phyloP scores from a whole-genome alignment of 352 stramenopile species.

The Blastocystis sp. region DNA sequence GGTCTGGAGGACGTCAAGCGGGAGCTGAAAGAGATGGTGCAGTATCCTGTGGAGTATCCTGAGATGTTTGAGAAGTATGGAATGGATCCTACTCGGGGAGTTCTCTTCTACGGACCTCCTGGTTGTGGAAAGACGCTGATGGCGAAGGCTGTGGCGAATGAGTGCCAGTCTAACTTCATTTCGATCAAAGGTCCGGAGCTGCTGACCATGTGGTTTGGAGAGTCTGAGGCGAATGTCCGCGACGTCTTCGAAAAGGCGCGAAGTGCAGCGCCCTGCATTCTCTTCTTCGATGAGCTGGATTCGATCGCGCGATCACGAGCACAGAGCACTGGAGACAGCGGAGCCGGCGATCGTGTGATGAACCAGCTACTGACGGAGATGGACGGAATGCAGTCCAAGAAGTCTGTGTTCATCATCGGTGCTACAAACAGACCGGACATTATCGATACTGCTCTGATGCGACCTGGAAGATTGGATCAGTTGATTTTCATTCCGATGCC shows the following conservation, averaged over 20 bases:
- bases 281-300: slow-evolving; percentile 99
- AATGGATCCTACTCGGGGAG: slow-evolving; percentile 74
- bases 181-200: slow-evolving; percentile 98
- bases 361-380: slow-evolving; percentile 99
- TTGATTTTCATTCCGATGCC: slow-evolving; percentile 89
- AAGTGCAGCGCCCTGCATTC: slow-evolving; percentile 87
- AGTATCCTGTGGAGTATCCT: slow-evolving; percentile 98
- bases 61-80: slow-evolving; percentile 98
- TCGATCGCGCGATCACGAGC: slow-evolving; percentile 93
- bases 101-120: slow-evolving; percentile 98
- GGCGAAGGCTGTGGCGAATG: slow-evolving; percentile 98
- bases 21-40: slow-evolving; percentile 95
- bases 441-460: slow-evolving; percentile 92
- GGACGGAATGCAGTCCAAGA: slow-evolving; percentile 95
- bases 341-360: slow-evolving; percentile 96
- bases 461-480: slow-evolving; percentile 70
- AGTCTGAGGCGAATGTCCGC: slow-evolving; percentile 95
- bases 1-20: slow-evolving; percentile 94
- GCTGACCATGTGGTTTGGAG: slow-evolving; percentile 99
- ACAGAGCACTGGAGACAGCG: slow-evolving; percentile 84
- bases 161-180: slow-evolving; percentile 99
- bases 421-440: slow-evolving; percentile 89
- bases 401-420: slow-evolving; percentile 98
- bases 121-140: slow-evolving; percentile 98
- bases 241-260: slow-evolving; percentile 98